Percentiles rank a stretch among this genome's conserved stretches.
These are phyloP conservation scores for Podila epicladia DNA, from an alignment of 192 early-diverging fungal species.

Conservation along the genomic window DNA sequence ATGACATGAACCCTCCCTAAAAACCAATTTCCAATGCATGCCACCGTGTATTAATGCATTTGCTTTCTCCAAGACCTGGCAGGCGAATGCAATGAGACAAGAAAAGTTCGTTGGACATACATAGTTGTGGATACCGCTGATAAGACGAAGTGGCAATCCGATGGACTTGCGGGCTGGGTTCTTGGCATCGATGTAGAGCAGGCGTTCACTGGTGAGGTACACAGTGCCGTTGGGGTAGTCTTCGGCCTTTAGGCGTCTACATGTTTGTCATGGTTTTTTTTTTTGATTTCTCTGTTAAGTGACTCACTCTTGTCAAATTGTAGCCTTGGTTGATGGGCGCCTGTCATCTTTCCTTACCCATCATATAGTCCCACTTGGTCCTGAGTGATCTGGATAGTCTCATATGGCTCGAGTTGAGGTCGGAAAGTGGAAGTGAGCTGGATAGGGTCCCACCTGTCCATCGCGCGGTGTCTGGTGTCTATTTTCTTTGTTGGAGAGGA, in stretches of 20 bases:
- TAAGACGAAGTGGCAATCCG: constrained; percentile 56
- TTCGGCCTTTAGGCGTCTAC: constrained; percentile 65
- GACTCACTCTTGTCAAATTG: background rate
- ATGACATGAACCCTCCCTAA: constrained; percentile 62
- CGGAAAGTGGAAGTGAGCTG: constrained; percentile 59
- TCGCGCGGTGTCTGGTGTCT: constrained; percentile 2
- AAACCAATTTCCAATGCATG: background rate
- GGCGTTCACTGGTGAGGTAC: constrained; percentile 77
- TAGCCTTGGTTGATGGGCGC: background rate
- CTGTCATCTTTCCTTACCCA: constrained; percentile 53
- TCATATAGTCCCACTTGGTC: constrained; percentile 77
- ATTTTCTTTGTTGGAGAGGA: background rate
- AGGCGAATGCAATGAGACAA: too few relatives aligned
- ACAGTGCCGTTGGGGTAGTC: constrained; percentile 78
- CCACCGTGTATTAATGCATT: background rate
- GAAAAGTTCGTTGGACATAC: constrained; percentile 27
- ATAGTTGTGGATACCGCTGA: constrained; percentile 59
- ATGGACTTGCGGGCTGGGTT: constrained; percentile 65
- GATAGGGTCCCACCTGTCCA: constrained; percentile 58
- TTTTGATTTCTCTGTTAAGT: too few relatives aligned
- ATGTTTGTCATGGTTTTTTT: background rate
- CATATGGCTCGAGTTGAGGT: constrained; percentile 61
- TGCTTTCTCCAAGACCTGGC: too few relatives aligned
- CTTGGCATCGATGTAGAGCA: constrained; percentile 83
- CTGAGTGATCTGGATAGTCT: constrained; percentile 67